A percentile compares a stretch with the other conserved stretches of the same genome.
These are phyloP conservation scores for Neofusicoccum sp. DNA, from an alignment of 2,329 filamentous ascomycete genomes.

Conservation along the genomic window DNA sequence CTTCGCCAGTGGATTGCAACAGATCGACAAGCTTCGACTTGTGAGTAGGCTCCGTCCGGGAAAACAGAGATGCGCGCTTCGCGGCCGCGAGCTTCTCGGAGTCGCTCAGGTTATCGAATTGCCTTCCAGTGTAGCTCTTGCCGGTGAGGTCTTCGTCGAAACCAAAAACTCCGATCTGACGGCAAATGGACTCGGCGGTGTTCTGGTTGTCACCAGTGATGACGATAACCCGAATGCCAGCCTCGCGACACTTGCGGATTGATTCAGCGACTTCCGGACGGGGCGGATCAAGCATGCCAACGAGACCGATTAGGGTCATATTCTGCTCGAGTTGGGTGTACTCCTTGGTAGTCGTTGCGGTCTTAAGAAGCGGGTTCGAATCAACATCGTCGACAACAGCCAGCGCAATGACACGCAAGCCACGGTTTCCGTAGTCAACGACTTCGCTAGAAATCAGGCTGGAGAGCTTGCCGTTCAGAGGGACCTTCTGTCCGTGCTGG, in stretches of 20 bases:
- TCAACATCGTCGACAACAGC: constrained; percentile 77
- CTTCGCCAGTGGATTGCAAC: constrained; percentile 86
- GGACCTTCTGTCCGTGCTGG: constrained; percentile 71
- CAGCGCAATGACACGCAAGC: constrained; percentile 90
- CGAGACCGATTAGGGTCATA: constrained; percentile 89
- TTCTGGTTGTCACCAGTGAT: constrained; percentile 98
- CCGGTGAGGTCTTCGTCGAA: constrained; percentile 76
- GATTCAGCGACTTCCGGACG: constrained; percentile 85
- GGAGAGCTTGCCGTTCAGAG: constrained; percentile 66
- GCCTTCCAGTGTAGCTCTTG: constrained; percentile 92
- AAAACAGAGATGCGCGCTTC: constrained; percentile 86
- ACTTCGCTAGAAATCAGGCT: constrained; percentile 75
- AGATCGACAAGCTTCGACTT: constrained; percentile 98
- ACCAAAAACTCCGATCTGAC: constrained; percentile 92
- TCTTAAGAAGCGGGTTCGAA: constrained; percentile 66
- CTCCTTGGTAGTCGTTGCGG: constrained; percentile 77
- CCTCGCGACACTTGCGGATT: constrained; percentile 84
- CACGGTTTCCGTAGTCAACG: constrained; percentile 84
- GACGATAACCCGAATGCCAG: constrained; percentile 94
- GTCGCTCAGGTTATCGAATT: constrained; percentile 84
- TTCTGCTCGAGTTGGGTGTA: constrained; percentile 88
- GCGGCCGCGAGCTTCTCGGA: constrained; percentile 80
- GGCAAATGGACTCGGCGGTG: constrained; percentile 96
- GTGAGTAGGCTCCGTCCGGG: constrained; percentile 89
- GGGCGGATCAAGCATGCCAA: constrained; percentile 95